Percentiles rank a stretch among this genome's conserved stretches.
These are phyloP conservation scores for Powellomyces hirtus DNA, from an alignment of 192 early-diverging fungal genomes.

Conservation along the genomic window DNA sequence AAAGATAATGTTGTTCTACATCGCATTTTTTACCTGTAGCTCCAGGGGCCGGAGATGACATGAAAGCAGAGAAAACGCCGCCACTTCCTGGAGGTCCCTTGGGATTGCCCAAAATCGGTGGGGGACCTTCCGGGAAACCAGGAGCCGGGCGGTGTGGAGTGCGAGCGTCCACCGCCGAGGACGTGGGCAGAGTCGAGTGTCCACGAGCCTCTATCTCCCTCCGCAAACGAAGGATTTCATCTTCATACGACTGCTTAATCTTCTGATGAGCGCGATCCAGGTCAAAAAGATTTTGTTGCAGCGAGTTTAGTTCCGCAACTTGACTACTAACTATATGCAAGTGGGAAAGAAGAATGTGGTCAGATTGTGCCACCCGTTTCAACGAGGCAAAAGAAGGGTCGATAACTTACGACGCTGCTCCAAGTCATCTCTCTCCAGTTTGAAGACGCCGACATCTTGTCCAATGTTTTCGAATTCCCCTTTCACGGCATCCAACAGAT, in stretches of 20 bases:
- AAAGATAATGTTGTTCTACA: not conserved
- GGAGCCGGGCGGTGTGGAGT: slow-evolving; percentile 36
- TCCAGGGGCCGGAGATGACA: too few relatives aligned
- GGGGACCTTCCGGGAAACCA: slow-evolving; percentile 50
- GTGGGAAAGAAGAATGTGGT: not conserved
- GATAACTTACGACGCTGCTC: slow-evolving; percentile 77
- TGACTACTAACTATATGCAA: slow-evolving; percentile 64
- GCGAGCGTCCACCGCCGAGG: not conserved
- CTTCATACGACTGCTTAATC: slow-evolving; percentile 83
- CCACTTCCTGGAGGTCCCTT: slow-evolving; percentile 16
- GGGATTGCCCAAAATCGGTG: slow-evolving; percentile 63
- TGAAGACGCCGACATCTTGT: slow-evolving; percentile 70
- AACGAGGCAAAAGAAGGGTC: not conserved
- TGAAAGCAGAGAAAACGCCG: slow-evolving; percentile 39
- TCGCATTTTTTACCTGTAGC: too few relatives aligned
- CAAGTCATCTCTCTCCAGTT: slow-evolving; percentile 80
- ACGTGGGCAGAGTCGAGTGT: not conserved
- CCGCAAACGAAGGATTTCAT: slow-evolving; percentile 78
- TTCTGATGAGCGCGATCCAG: slow-evolving; percentile 77
- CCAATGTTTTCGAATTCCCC: slow-evolving; percentile 74
- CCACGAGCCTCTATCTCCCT: slow-evolving; percentile 71
- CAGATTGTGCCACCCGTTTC: not conserved
- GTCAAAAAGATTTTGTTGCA: slow-evolving; percentile 75
- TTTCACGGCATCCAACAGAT: slow-evolving; percentile 80
- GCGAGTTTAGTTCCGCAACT: slow-evolving; percentile 73